Evolutionary conservation across 495 filamentous ascomycete genomes (phyloP).

Genomic region (Podospora conica): DNA sequence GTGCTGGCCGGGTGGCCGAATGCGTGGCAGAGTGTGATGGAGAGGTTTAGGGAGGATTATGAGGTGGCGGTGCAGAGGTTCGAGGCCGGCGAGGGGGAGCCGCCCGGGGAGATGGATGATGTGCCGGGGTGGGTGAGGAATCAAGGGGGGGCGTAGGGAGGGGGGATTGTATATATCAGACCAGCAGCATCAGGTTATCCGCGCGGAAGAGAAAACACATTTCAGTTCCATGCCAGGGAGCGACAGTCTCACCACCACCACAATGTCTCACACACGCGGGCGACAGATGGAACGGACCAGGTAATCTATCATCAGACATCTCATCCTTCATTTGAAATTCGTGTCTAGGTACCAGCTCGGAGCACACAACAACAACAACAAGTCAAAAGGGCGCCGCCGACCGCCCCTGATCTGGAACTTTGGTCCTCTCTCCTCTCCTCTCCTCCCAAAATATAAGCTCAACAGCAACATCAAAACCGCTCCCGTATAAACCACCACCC

Average conservation of each 20-base stretch:
- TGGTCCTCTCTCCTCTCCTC: background rate
- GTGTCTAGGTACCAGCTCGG: conserved; percentile 6
- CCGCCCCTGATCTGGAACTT: background rate
- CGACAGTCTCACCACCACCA: background rate
- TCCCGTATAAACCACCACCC: background rate
- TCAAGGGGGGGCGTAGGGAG: background rate
- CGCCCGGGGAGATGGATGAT: conserved; percentile 28
- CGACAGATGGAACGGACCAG: background rate
- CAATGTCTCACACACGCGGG: background rate
- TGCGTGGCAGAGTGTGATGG: conserved; percentile 25
- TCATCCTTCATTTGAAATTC: conserved; percentile 8
- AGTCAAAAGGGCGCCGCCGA: background rate
- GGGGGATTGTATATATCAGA: background rate
- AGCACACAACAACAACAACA: background rate
- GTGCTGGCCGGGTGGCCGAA: conserved; percentile 41
- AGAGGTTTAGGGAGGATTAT: conserved; percentile 26
- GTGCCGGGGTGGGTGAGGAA: conserved; percentile 34
- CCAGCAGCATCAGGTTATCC: too few relatives aligned
- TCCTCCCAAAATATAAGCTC: background rate
- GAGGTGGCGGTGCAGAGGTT: conserved; percentile 24
- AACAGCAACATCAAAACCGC: background rate
- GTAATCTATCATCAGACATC: conserved; percentile 13
- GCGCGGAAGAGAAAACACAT: background rate
- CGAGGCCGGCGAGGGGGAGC: conserved; percentile 20
- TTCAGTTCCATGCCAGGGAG: background rate